A percentile compares a stretch with the other conserved stretches of the same genome.
These are phyloP conservation scores for Rosa multiflora DNA, from an alignment of 306 rosid genomes.

Conservation along the genomic window DNA sequence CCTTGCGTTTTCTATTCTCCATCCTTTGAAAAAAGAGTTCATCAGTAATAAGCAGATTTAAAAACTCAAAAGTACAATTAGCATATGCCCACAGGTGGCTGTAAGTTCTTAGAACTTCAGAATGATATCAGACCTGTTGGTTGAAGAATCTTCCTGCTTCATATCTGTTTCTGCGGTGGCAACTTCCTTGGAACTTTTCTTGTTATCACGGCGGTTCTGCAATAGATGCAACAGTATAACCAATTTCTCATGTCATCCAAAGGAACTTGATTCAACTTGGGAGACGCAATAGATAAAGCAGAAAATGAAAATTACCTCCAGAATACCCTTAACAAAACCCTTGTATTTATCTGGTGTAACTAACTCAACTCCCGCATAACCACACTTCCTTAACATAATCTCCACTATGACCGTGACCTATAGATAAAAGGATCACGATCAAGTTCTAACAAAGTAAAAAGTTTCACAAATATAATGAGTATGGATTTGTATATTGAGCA, in stretches of 20 bases:
- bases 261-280: slow-evolving; percentile 11
- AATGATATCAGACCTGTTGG: slow-evolving; percentile 43
- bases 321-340: slow-evolving; percentile 57
- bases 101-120: not conserved
- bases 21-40: slow-evolving; percentile 32
- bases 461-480: not conserved
- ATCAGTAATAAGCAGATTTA: not conserved
- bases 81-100: not conserved
- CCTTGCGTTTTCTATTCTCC: slow-evolving; percentile 40
- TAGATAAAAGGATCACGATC: slow-evolving; percentile 18
- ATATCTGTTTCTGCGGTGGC: slow-evolving; percentile 29
- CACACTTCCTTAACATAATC: slow-evolving; percentile 82
- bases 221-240: slow-evolving; percentile 12
- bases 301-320: slow-evolving; percentile 51
- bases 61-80: not conserved
- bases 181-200: slow-evolving; percentile 42
- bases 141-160: slow-evolving; percentile 41
- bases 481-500: not conserved
- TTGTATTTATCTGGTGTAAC: slow-evolving; percentile 67
- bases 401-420: slow-evolving; percentile 77
- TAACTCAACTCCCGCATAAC: slow-evolving; percentile 60
- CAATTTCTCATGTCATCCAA: slow-evolving; percentile 5
- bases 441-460: not conserved
- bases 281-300: not conserved
- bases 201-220: slow-evolving; percentile 75